A percentile compares a stretch with the other conserved stretches of the same genome.
phyloP scores from a whole-genome alignment of 2,329 filamentous ascomycete species.

The Bipolaris oryzae region DNA sequence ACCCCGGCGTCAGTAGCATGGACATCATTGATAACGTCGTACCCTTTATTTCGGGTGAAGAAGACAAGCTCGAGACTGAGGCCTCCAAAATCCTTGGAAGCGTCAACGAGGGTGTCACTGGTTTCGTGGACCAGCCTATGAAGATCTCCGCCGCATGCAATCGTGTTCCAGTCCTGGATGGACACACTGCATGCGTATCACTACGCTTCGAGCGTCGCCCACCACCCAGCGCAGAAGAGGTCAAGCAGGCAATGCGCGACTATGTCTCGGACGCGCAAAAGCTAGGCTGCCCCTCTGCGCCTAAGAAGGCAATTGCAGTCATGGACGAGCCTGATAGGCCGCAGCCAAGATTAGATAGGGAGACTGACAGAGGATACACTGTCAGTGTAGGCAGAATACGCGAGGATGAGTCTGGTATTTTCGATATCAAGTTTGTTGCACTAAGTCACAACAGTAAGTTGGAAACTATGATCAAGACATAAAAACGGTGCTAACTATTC shows the following conservation, averaged over 20 bases:
- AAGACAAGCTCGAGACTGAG: slow-evolving; percentile 95
- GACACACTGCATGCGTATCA: slow-evolving; percentile 93
- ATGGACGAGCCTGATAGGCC: slow-evolving; percentile 90
- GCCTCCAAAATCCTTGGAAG: slow-evolving; percentile 90
- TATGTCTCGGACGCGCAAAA: slow-evolving; percentile 83
- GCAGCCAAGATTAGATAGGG: slow-evolving; percentile 87
- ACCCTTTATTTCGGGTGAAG: slow-evolving; percentile 89
- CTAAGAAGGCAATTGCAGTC: slow-evolving; percentile 78
- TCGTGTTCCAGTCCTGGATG: slow-evolving; percentile 91
- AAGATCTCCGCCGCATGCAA: slow-evolving; percentile 88
- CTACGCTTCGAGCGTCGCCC: slow-evolving; percentile 79
- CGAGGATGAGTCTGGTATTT: slow-evolving; percentile 85
- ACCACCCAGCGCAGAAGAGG: slow-evolving; percentile 74
- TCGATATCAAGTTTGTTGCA: slow-evolving; percentile 93
- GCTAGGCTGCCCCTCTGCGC: slow-evolving; percentile 86
- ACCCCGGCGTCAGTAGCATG: slow-evolving; percentile 88
- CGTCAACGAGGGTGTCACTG: slow-evolving; percentile 72
- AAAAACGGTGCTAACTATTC: slow-evolving; percentile 22
- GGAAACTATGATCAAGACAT: slow-evolving; percentile 31
- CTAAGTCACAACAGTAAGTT: slow-evolving; percentile 78
- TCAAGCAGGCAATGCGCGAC: slow-evolving; percentile 77
- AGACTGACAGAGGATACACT: slow-evolving; percentile 84
- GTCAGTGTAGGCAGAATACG: slow-evolving; percentile 88
- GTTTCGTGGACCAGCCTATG: slow-evolving; percentile 77
- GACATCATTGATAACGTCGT: slow-evolving; percentile 97